These are phyloP conservation scores for Alternaria solani DNA, from an alignment of 2,329 filamentous ascomycete genomes.

Conservation along the genomic window DNA sequence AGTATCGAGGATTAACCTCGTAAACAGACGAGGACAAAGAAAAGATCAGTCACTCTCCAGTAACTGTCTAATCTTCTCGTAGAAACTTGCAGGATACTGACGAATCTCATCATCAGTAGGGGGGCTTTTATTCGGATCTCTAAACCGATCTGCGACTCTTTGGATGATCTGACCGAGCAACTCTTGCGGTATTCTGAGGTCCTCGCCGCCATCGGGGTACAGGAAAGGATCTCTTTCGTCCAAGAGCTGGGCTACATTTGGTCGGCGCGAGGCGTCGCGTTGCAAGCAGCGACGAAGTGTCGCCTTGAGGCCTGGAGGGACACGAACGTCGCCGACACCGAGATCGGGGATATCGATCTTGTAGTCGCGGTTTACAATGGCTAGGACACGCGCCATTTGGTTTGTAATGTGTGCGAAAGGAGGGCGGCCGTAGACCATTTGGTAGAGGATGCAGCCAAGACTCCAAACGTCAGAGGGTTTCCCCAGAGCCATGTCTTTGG, in stretches of 20 bases:
- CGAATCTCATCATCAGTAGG: conserved; percentile 65
- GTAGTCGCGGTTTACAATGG: conserved; percentile 82
- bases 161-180: conserved; percentile 66
- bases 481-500: conserved; percentile 90
- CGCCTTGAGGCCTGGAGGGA: conserved; percentile 64
- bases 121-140: conserved; percentile 59
- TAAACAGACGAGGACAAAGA: background rate
- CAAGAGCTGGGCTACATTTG: conserved; percentile 65
- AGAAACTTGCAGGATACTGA: conserved; percentile 57
- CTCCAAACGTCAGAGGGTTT: conserved; percentile 98
- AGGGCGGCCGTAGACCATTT: conserved; percentile 97
- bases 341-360: conserved; percentile 74
- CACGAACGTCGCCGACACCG: conserved; percentile 69
- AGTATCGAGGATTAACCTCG: background rate
- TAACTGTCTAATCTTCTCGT: conserved; percentile 57
- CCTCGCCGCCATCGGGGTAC: conserved; percentile 63
- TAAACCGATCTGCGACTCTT: conserved; percentile 67
- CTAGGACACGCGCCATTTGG: conserved; percentile 84
- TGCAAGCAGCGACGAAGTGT: conserved; percentile 67
- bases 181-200: conserved; percentile 62
- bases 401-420: conserved; percentile 93
- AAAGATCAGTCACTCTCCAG: conserved; percentile 34
- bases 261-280: conserved; percentile 64
- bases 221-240: conserved; percentile 64
- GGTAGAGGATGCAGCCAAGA: conserved; percentile 93